Base-by-base conservation (phyloP, 2,329 filamentous ascomycete genomes). In the Colletotrichum euphorbiae region DNA sequence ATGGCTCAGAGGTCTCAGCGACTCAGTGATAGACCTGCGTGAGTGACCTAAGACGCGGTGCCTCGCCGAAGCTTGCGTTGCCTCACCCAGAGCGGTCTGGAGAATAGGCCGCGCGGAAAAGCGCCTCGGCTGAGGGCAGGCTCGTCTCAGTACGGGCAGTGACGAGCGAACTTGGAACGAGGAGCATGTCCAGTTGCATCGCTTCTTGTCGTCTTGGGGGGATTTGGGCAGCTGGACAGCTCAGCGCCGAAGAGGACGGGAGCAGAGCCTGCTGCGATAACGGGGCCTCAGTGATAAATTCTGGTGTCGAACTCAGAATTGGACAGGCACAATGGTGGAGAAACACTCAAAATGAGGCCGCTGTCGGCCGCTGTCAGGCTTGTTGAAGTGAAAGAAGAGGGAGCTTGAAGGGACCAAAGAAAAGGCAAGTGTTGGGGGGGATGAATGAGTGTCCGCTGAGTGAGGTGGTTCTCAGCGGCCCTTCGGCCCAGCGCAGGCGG, bases 221-320 rank as follows among this genome's bases (percentile, higher is more conserved):
- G 2, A 7, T 24, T 31, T 6, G 28, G 21, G 38, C 15, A 4
- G n/a, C 33, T 19, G 31, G 21, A 46, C 56, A 59, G 11, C 21
- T 17, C 40, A 21, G 28, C 19, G 28, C 31, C 48, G 8, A 17
- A 31, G 38, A 13, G 28, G 33, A 28, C 28, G 28, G 7, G 28
- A n/a, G 52, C 17, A 45, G 13, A 45, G 36, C 28, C 12, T 33
- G 51, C 51, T 65, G 65, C 65, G 65, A 68, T 68, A 68, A 68
- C 65, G 65, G 65, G 64, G 54, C 17, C 13, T 24, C n/a, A 15
- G 61, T 54, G 59, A 54, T 68, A 54, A 43, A 54, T 45, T 21
- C 54, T 58, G 54, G 54, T 13, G 52, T 40, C 17, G 28, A 33
- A 28, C 19, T 21, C 45, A 28, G 48, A 13, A 24, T 54, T 24